Evolutionary conservation across 768 basidiomycete species (phyloP).

Genomic region (Podaxis carcinomalis): DNA sequence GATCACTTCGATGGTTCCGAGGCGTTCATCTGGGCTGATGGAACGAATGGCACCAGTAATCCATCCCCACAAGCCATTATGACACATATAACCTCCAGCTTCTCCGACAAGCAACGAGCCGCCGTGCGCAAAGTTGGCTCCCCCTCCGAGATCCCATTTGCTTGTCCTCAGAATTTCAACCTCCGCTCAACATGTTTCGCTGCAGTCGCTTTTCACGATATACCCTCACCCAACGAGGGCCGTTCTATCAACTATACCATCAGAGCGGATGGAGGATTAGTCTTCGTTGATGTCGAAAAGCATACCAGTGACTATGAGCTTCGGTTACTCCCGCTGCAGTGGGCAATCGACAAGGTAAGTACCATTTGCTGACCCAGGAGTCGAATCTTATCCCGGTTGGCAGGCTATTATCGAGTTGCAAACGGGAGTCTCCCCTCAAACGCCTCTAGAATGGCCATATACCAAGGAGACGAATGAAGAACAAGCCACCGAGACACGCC

Average conservation of each 20-base stretch:
- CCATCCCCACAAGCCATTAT: constrained; percentile 62
- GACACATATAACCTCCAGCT: constrained; percentile 48
- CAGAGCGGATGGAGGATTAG: constrained; percentile 59
- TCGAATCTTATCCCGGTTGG: background rate
- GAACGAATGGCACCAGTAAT: constrained; percentile 48
- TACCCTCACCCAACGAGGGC: constrained; percentile 34
- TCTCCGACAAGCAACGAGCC: constrained; percentile 40
- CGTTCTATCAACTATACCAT: constrained; percentile 64
- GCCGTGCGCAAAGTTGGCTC: constrained; percentile 46
- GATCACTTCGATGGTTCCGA: constrained; percentile 49
- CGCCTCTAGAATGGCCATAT: constrained; percentile 72
- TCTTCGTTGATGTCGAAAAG: constrained; percentile 57
- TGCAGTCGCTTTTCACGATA: constrained; percentile 55
- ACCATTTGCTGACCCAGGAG: background rate
- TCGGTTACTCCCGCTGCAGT: constrained; percentile 67
- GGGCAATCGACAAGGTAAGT: constrained; percentile 68
- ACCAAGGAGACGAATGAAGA: constrained; percentile 64
- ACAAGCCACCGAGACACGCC: constrained; percentile 47
- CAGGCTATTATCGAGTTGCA: constrained; percentile 71
- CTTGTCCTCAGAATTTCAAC: constrained; percentile 75
- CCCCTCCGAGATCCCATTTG: constrained; percentile 43
- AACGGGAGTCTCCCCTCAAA: constrained; percentile 49
- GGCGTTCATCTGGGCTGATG: constrained; percentile 64
- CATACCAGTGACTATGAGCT: constrained; percentile 69
- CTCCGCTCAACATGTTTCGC: constrained; percentile 66